These are phyloP conservation scores for Raphanus raphanistrum DNA, from an alignment of 345 rosid species.

Conservation along the genomic window DNA sequence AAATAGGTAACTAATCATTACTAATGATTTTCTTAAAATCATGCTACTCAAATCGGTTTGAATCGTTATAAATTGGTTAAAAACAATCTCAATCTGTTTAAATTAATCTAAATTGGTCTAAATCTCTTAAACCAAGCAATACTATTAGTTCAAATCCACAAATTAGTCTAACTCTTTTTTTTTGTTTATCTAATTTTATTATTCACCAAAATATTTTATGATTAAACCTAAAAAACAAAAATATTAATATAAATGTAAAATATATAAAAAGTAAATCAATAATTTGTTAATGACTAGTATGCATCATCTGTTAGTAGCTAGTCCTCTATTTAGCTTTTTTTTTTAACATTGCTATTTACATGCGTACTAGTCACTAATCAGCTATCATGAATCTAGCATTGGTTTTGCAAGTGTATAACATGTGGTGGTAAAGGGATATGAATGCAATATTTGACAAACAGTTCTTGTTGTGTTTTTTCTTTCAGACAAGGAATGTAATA, in stretches of 20 bases:
- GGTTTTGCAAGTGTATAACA: not conserved
- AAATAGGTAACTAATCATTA: no score
- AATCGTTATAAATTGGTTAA: not conserved
- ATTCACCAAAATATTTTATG: not conserved
- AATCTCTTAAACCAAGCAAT: no score
- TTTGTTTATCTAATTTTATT: not conserved
- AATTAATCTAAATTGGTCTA: no score
- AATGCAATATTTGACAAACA: not conserved
- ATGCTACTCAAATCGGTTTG: no score
- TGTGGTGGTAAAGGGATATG: conserved; percentile 14
- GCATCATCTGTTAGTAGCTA: no score
- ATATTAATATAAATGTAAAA: not conserved
- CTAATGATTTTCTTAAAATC: no score
- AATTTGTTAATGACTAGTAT: not conserved
- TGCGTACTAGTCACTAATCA: no score
- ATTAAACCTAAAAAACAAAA: not conserved
- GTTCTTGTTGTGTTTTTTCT: not conserved
- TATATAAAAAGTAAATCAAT: not conserved
- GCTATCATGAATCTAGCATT: not conserved
- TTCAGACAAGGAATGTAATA: conserved; percentile 92
- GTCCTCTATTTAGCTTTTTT: not conserved
- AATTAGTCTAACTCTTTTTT: not conserved
- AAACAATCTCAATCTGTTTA: no score
- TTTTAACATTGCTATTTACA: no score
- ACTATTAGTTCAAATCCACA: no score